A percentile compares a stretch with the other conserved stretches of the same genome.
Conservation (phyloP, 345 rosid genomes). For the Heritiera fomes region DNA sequence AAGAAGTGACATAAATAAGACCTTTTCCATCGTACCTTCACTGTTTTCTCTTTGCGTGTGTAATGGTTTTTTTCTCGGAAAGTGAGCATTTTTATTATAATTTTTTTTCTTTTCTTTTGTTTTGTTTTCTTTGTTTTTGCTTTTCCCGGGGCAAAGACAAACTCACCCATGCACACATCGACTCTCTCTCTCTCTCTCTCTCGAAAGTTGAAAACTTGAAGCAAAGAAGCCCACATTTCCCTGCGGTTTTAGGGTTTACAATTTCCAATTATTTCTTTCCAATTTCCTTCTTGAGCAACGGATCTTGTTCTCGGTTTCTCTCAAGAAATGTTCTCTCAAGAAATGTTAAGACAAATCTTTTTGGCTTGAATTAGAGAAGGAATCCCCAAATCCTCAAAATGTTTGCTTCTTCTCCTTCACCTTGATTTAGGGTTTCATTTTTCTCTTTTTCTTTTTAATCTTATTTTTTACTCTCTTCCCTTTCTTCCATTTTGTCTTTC, state of each 20-base stretch:
- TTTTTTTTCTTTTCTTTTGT: neutral
- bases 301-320: constrained; percentile 29
- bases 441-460: neutral
- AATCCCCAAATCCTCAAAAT: constrained; percentile 10
- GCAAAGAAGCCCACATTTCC: neutral
- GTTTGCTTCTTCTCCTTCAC: neutral
- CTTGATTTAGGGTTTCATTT: constrained; percentile 18
- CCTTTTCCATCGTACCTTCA: constrained; percentile 17
- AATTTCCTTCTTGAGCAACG: constrained; percentile 29
- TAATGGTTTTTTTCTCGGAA: constrained; percentile 30
- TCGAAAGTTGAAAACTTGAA: constrained; percentile 16
- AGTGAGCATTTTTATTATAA: constrained; percentile 15
- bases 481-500: neutral
- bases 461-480: constrained; percentile 3
- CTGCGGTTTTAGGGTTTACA: neutral
- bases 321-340: constrained; percentile 11
- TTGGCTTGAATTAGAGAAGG: constrained; percentile 12
- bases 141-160: constrained; percentile 35
- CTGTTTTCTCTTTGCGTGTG: constrained; percentile 15
- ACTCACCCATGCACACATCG: constrained; percentile 59
- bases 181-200: constrained; percentile 31
- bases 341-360: neutral
- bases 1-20: neutral
- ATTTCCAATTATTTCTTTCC: constrained; percentile 22
- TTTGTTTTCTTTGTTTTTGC: neutral